These are phyloP conservation scores for Tagetes erecta DNA, from an alignment of 129 eudicot genomes.

Conservation along the genomic window DNA sequence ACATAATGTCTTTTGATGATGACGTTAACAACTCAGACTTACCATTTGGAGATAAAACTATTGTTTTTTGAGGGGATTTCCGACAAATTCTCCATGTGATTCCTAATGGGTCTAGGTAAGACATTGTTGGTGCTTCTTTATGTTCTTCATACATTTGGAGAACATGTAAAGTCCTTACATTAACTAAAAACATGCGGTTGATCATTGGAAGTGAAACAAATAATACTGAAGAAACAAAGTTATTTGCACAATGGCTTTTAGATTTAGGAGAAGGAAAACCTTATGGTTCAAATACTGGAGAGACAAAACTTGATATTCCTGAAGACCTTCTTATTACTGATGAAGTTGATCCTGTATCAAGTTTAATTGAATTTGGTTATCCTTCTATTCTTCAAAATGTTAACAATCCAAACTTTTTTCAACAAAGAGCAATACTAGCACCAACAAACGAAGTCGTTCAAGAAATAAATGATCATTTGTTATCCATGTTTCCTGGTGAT, in stretches of 20 bases:
- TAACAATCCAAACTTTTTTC: background rate
- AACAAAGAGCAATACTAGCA: background rate
- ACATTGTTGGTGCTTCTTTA: background rate
- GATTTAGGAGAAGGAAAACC: background rate
- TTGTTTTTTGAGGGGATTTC: background rate
- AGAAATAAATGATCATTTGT: background rate
- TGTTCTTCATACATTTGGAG: background rate
- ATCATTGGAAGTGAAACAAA: background rate
- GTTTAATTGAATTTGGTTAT: too few species aligned
- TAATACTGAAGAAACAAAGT: too few species aligned
- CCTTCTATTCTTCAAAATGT: background rate
- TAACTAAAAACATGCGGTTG: too few species aligned
- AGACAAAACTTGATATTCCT: background rate
- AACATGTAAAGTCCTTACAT: background rate
- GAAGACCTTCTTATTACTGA: background rate
- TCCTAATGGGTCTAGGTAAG: background rate
- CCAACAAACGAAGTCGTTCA: background rate
- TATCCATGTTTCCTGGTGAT: background rate
- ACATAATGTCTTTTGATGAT: too few species aligned
- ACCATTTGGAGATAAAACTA: too few species aligned
- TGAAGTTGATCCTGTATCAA: background rate
- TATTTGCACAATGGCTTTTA: background rate
- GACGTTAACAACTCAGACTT: too few species aligned
- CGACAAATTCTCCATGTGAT: background rate
- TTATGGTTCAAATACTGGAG: background rate